Base-by-base conservation (phyloP, 2,329 filamentous ascomycete species). In the Colletotrichum lupini region DNA sequence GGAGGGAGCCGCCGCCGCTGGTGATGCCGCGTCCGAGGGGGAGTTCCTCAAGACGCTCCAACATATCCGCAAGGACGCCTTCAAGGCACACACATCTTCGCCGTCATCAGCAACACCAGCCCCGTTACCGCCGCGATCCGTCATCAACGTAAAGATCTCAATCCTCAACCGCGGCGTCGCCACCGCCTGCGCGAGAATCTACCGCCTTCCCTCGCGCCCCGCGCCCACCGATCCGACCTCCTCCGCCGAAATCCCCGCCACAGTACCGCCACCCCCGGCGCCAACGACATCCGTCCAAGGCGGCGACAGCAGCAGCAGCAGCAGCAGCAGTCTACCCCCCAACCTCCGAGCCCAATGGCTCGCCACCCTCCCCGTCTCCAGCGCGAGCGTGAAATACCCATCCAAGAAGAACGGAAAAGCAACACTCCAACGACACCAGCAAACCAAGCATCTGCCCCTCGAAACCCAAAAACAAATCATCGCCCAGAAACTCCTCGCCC, bases 111-210 rank as follows among this genome's bases (percentile, higher is more conserved):
- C 74, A 22, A 55, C 69, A n/a, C 68, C 76, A 12, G 68, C 77
- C 4, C 63, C 76, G 0, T 79, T 82, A 5, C 82, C 83, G 0
- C 70, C 78, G 11, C 81, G 85, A 64, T 80, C 84, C 24, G 76
- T 91, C 49, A 83, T 92, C 65, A 92, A 91, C 0, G 88, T 95
- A 58, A 89, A 88, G 62, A 85, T 98, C 67, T 91, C 86, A 0
- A 87, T 97, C 58, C 80, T 93, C 9, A 86, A 88, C 52, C 91
- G 94, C 68, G 96, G 97, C 30, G 89, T 92, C 1, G 93, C 92
- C 4, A 86, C 84, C 0, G 84, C 90, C 3, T 94, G 93, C 80
- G 94, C 96, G 4, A 90, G 97, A 46, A 92, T 98, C 76, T 99
- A 98, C 82, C 92, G 94, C 16, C 90, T 98, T 19, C 94, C 96